Evolutionary conservation across 2,329 filamentous ascomycete species (phyloP).

Genomic region (Colletotrichum caudatum): DNA sequence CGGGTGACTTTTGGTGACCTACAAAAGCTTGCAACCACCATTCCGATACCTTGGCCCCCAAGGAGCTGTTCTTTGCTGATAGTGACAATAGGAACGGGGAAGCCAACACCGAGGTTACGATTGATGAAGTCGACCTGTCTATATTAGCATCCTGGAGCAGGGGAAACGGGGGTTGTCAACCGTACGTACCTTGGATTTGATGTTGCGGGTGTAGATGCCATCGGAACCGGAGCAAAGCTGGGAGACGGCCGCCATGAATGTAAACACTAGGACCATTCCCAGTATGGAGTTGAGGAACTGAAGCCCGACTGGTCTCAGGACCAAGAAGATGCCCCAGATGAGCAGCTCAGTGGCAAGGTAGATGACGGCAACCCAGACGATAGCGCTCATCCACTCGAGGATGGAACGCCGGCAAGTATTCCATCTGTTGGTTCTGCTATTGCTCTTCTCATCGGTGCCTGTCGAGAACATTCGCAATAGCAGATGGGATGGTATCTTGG

Average conservation of each 20-base stretch:
- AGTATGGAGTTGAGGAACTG: conserved; percentile 62
- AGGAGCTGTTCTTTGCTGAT: conserved; percentile 54
- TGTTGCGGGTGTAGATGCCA: conserved; percentile 47
- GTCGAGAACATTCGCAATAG: conserved; percentile 30
- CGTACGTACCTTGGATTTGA: conserved; percentile 51
- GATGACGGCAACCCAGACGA: conserved; percentile 52
- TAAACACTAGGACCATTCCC: conserved; percentile 59
- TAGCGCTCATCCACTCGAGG: conserved; percentile 39
- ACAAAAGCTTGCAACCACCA: conserved; percentile 61
- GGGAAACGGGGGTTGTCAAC: background rate
- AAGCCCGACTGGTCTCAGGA: conserved; percentile 49
- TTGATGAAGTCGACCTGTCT: conserved; percentile 63
- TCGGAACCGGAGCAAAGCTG: conserved; percentile 43
- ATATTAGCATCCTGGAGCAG: conserved; percentile 9
- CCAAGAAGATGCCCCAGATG: conserved; percentile 58
- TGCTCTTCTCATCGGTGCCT: conserved; percentile 4
- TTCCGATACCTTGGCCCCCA: conserved; percentile 52
- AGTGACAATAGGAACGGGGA: conserved; percentile 63
- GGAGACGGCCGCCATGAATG: conserved; percentile 49
- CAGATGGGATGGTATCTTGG: conserved; percentile 1
- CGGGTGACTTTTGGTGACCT: conserved; percentile 39
- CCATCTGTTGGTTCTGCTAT: conserved; percentile 5
- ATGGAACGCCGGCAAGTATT: background rate
- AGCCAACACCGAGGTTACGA: conserved; percentile 63
- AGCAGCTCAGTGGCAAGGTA: conserved; percentile 59